Percentiles rank a stretch among this genome's conserved stretches.
phyloP scores from a whole-genome alignment of 768 basidiomycete species.

The Porphyrellus cyaneotinctus region DNA sequence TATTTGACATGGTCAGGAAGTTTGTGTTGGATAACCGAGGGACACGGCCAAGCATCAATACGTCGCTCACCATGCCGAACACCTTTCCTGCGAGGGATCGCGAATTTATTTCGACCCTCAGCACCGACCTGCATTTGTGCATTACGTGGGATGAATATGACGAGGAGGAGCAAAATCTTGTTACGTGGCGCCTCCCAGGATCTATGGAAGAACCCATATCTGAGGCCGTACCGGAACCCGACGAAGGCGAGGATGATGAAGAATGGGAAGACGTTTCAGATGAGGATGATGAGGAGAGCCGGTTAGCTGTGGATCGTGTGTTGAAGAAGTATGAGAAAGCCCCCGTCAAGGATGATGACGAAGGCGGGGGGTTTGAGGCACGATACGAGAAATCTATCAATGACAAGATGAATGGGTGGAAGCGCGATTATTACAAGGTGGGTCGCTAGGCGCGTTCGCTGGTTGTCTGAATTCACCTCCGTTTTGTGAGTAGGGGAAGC shows the following conservation, averaged over 20 bases:
- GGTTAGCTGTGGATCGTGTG: slow-evolving; percentile 73
- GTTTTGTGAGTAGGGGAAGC: slow-evolving; percentile 61
- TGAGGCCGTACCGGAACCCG: slow-evolving; percentile 32
- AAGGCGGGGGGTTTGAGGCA: slow-evolving; percentile 73
- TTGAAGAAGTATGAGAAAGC: slow-evolving; percentile 87
- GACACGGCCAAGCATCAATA: slow-evolving; percentile 25
- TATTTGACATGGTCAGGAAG: slow-evolving; percentile 73
- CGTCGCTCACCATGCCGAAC: slow-evolving; percentile 67
- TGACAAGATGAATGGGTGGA: slow-evolving; percentile 92
- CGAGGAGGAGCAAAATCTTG: slow-evolving; percentile 72
- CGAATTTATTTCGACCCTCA: slow-evolving; percentile 71
- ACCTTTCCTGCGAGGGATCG: slow-evolving; percentile 77
- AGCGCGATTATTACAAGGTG: slow-evolving; percentile 84
- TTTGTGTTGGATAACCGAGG: slow-evolving; percentile 58
- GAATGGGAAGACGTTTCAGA: slow-evolving; percentile 50
- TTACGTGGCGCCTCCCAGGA: slow-evolving; percentile 62
- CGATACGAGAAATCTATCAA: slow-evolving; percentile 67
- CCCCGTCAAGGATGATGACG: slow-evolving; percentile 66
- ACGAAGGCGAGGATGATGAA: slow-evolving; percentile 47
- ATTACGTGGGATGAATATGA: slow-evolving; percentile 95
- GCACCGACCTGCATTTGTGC: slow-evolving; percentile 70
- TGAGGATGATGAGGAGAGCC: slow-evolving; percentile 64
- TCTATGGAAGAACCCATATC: slow-evolving; percentile 34
- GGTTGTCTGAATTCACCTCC: slow-evolving; percentile 11
- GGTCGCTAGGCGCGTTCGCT: slow-evolving; percentile 39